Percentiles rank a stretch among this genome's conserved stretches.
phyloP scores from a whole-genome alignment of 2,329 filamentous ascomycete species.

The Gnomoniopsis smithogilvyi region DNA sequence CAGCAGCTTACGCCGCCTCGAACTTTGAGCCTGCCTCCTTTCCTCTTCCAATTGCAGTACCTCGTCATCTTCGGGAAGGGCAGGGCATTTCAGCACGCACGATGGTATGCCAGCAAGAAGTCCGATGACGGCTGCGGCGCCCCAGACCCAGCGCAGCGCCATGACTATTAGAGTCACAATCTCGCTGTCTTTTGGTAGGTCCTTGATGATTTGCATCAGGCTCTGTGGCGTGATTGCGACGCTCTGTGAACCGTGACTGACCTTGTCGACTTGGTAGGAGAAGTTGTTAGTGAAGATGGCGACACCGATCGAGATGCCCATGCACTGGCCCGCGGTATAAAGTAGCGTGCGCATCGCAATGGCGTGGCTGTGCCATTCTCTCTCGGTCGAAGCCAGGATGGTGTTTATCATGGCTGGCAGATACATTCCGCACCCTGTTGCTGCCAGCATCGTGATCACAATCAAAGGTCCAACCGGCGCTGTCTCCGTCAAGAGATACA shows the following conservation, averaged over 20 bases:
- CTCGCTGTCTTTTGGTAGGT: not conserved
- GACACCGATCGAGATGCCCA: conserved; percentile 12
- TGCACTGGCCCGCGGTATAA: conserved; percentile 13
- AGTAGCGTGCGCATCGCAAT: conserved; percentile 13
- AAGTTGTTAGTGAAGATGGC: conserved; percentile 16
- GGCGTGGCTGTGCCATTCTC: conserved; percentile 12
- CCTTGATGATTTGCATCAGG: conserved; percentile 7
- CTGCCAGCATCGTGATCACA: not conserved
- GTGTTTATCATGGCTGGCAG: conserved; percentile 16
- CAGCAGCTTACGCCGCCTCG: not conserved
- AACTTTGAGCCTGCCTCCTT: not conserved
- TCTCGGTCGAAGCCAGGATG: conserved; percentile 11
- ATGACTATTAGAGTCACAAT: not conserved
- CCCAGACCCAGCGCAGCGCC: conserved; percentile 15
- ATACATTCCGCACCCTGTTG: conserved; percentile 10
- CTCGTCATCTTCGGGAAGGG: not conserved
- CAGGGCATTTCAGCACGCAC: not conserved
- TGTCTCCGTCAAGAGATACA: conserved; percentile 8
- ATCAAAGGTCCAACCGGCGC: not conserved
- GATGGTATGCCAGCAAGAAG: not conserved
- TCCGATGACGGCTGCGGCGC: not conserved
- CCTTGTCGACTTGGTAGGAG: not conserved
- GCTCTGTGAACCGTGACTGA: not conserved
- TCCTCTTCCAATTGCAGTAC: not conserved
- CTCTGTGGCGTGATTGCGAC: conserved; percentile 1